A percentile compares a stretch with the other conserved stretches of the same genome.
Evolutionary conservation across 31 red algal genomes (phyloP).

Genomic region (Porphyra umbilicalis): DNA sequence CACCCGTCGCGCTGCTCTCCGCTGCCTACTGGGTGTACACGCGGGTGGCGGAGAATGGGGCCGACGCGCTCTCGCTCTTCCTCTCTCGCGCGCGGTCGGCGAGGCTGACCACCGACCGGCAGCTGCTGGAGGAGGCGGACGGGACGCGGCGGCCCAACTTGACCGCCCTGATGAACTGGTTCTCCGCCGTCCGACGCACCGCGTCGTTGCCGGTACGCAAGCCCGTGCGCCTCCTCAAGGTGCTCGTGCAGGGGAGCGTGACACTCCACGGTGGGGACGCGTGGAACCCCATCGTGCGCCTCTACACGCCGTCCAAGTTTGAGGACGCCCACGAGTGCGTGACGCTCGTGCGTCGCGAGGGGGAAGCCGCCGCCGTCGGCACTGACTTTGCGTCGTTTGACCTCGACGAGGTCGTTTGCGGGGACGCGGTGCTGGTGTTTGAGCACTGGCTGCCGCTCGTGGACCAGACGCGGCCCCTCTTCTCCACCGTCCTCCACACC

Average conservation of each 20-base stretch:
- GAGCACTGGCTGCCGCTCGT: conserved; percentile 75
- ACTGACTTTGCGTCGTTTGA: conserved; percentile 64
- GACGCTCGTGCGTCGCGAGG: conserved; percentile 42
- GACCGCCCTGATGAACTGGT: conserved; percentile 50
- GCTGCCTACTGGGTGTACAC: conserved; percentile 60
- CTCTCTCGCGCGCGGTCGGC: conserved; percentile 21
- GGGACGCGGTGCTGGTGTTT: conserved; percentile 70
- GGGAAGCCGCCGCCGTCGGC: conserved; percentile 32
- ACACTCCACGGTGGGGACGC: conserved; percentile 42
- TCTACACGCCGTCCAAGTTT: conserved; percentile 19
- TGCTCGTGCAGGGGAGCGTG: conserved; percentile 56
- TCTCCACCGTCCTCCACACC: conserved; percentile 65
- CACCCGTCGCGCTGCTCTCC: conserved; percentile 47
- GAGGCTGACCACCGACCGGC: conserved; percentile 43
- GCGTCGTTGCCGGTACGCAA: conserved; percentile 30
- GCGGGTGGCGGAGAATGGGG: conserved; percentile 32
- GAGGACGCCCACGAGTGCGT: conserved; percentile 26
- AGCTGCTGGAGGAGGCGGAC: conserved; percentile 25
- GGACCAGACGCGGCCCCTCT: conserved; percentile 67
- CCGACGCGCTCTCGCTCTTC: conserved; percentile 55
- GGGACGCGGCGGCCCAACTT: conserved; percentile 29
- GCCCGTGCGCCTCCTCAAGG: conserved; percentile 52
- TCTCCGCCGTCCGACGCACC: conserved; percentile 58
- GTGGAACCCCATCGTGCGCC: conserved; percentile 77
- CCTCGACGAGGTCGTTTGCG: conserved; percentile 50